A percentile compares a stretch with the other conserved stretches of the same genome.
Evolutionary conservation across 2,329 filamentous ascomycete genomes (phyloP).

Genomic region (Fusarium austroafricanum): DNA sequence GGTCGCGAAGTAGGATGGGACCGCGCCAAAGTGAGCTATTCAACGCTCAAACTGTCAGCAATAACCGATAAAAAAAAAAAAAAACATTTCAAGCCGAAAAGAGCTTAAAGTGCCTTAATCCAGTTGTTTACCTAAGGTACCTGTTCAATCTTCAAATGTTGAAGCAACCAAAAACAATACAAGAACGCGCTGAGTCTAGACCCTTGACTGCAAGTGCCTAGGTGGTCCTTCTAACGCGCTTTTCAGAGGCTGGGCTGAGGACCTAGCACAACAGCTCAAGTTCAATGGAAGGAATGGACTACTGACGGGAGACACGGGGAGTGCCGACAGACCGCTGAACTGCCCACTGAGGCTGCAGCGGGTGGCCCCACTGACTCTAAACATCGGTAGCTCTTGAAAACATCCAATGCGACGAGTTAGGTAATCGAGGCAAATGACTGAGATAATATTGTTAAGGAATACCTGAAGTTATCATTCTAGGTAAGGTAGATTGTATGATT

Average conservation of each 20-base stretch:
- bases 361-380: conserved; percentile 1
- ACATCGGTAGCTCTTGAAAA: too few relatives aligned
- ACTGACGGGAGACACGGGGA: not conserved
- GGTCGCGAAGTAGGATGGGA: conserved; percentile 37
- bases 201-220: conserved; percentile 9
- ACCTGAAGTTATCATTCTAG: too few relatives aligned
- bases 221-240: conserved; percentile 34
- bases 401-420: too few relatives aligned
- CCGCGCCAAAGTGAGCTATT: conserved; percentile 6
- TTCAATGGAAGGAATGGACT: not conserved
- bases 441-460: too few relatives aligned
- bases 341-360: conserved; percentile 5
- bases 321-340: conserved; percentile 26
- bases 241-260: conserved; percentile 27
- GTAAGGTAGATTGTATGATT: too few relatives aligned
- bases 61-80: not conserved
- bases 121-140: not conserved
- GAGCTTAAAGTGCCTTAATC: not conserved
- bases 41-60: not conserved
- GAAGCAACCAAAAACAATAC: not conserved
- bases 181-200: conserved; percentile 16
- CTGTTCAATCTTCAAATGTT: not conserved
- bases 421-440: too few relatives aligned
- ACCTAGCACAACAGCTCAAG: not conserved
- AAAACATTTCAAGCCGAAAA: not conserved